Conservation (phyloP, 2,329 filamentous ascomycete genomes). For the Catunica adiposa region DNA sequence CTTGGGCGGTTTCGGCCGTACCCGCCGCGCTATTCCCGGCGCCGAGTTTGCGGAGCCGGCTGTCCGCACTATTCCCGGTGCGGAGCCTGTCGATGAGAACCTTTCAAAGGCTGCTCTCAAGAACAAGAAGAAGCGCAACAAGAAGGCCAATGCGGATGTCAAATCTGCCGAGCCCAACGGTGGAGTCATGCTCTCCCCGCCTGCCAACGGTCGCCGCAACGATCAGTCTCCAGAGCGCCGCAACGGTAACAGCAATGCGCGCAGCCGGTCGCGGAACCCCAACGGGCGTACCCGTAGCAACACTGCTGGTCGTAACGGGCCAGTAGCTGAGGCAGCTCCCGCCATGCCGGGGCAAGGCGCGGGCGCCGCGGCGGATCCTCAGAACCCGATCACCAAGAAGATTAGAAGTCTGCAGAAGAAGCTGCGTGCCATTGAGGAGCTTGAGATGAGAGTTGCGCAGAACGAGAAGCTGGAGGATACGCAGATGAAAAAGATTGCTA, state of each 20-base stretch:
- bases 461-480: slow-evolving; percentile 97
- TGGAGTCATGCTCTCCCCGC: slow-evolving; percentile 32
- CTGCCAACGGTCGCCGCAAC: slow-evolving; percentile 24
- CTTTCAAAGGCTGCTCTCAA: slow-evolving; percentile 74
- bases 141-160: slow-evolving; percentile 72
- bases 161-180: slow-evolving; percentile 32
- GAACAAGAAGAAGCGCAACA: slow-evolving; percentile 96
- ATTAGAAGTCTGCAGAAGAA: slow-evolving; percentile 88
- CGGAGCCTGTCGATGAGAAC: slow-evolving; percentile 52
- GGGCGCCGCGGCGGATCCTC: slow-evolving; percentile 27
- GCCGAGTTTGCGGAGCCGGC: slow-evolving; percentile 62
- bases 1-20: slow-evolving; percentile 63
- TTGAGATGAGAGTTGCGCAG: slow-evolving; percentile 88
- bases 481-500: slow-evolving; percentile 94
- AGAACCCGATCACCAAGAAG: slow-evolving; percentile 79
- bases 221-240: slow-evolving; percentile 54
- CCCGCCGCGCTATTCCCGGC: slow-evolving; percentile 68
- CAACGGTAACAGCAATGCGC: slow-evolving; percentile 27
- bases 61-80: slow-evolving; percentile 47
- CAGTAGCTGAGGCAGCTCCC: background rate
- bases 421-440: slow-evolving; percentile 88
- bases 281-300: slow-evolving; percentile 34
- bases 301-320: slow-evolving; percentile 25
- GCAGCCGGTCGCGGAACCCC: slow-evolving; percentile 40
- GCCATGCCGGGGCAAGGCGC: slow-evolving; percentile 15